Evolutionary conservation across 371 early-diverging fungal species (phyloP).

Genomic region (Lichtheimia ramosa): DNA sequence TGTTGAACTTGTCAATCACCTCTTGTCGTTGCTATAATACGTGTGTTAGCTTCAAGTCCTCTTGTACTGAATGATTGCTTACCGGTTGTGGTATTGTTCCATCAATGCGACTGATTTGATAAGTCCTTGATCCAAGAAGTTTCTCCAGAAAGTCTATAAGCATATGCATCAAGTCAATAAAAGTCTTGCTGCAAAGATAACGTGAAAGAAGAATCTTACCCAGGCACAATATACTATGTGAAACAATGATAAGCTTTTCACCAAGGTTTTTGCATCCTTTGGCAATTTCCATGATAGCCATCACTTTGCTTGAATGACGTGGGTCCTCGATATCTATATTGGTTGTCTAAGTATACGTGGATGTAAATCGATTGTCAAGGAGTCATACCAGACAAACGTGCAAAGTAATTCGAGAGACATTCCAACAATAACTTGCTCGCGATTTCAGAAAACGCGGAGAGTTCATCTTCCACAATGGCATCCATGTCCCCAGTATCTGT

Average conservation of each 20-base stretch:
- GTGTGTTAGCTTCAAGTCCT: not conserved
- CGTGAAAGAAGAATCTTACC: too few relatives aligned
- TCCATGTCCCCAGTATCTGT: too few relatives aligned
- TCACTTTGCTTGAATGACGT: constrained; percentile 29
- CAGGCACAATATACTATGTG: constrained; percentile 67
- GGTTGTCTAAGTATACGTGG: too few relatives aligned
- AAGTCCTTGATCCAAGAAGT: constrained; percentile 9
- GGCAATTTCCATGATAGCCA: constrained; percentile 20
- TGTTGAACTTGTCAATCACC: constrained; percentile 80
- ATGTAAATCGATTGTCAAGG: too few relatives aligned
- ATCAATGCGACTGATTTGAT: constrained; percentile 47
- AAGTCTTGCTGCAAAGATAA: too few relatives aligned
- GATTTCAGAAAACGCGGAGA: too few relatives aligned
- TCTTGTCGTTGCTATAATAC: constrained; percentile 56
- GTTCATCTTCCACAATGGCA: too few relatives aligned
- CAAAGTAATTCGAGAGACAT: too few relatives aligned
- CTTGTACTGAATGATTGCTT: not conserved
- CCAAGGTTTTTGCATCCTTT: constrained; percentile 29
- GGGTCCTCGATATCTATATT: constrained; percentile 19
- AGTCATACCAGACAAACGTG: too few relatives aligned
- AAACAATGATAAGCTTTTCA: constrained; percentile 79
- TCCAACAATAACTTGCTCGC: too few relatives aligned
- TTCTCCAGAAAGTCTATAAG: constrained; percentile 54
- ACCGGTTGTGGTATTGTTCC: constrained; percentile 43
- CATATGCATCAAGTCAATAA: not conserved